These are phyloP conservation scores for Yamadazyma blattariae DNA, from an alignment of 1,139 yeast species.

Conservation along the genomic window DNA sequence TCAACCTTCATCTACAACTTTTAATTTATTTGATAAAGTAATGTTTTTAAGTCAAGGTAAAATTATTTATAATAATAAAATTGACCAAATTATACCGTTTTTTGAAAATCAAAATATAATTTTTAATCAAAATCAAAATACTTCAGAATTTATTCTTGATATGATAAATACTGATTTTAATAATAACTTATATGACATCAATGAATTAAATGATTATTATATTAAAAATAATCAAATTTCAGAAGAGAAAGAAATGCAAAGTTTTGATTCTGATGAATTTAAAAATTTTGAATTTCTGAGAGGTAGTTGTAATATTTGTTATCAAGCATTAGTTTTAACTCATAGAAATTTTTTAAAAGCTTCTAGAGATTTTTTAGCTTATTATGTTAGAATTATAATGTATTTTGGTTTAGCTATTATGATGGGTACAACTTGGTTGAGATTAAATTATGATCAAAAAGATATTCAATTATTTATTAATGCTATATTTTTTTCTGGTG, in stretches of 20 bases:
- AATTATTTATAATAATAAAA: constrained; percentile 16
- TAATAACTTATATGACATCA: constrained; percentile 2
- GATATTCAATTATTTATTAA: constrained; percentile 35
- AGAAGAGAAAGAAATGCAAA: not conserved
- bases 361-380: constrained; percentile 32
- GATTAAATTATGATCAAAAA: constrained; percentile 25
- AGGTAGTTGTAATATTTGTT: constrained; percentile 3
- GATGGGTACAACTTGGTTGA: constrained; percentile 44
- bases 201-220: constrained; percentile 6
- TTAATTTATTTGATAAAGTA: constrained; percentile 29
- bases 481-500: constrained; percentile 41
- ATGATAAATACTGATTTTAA: constrained; percentile 30
- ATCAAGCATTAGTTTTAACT: constrained; percentile 12
- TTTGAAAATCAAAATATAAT: constrained; percentile 17
- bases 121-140: constrained; percentile 19
- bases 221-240: not conserved
- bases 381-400: constrained; percentile 35
- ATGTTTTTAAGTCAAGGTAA: constrained; percentile 33
- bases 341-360: constrained; percentile 28
- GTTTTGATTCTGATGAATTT: not conserved
- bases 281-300: not conserved
- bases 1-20: constrained; percentile 33
- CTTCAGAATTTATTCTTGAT: constrained; percentile 34
- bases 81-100: constrained; percentile 13
- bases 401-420: constrained; percentile 36